These are phyloP conservation scores for Sclerotinia trifoliorum DNA, from an alignment of 2,329 filamentous ascomycete species.

Conservation along the genomic window DNA sequence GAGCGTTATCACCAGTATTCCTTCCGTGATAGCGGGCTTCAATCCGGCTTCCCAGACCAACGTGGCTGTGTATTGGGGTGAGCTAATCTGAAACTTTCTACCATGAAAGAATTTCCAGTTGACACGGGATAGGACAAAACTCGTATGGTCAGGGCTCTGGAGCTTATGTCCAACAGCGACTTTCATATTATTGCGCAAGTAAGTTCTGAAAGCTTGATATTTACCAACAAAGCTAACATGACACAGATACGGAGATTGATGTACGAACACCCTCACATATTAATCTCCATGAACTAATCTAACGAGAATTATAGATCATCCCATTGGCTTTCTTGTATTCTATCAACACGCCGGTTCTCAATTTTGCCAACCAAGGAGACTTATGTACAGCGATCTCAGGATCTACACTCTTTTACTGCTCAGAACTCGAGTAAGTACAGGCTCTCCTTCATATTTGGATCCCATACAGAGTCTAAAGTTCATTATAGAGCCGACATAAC, in stretches of 20 bases:
- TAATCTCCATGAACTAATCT: slow-evolving; percentile 11
- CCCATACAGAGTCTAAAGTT: neutral
- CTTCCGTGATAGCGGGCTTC: slow-evolving; percentile 44
- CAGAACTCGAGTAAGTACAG: slow-evolving; percentile 61
- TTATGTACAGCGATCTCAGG: slow-evolving; percentile 59
- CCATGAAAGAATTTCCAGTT: neutral
- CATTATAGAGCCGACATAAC: slow-evolving; percentile 47
- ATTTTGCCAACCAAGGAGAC: slow-evolving; percentile 65
- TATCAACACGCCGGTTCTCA: slow-evolving; percentile 54
- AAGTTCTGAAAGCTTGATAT: slow-evolving; percentile 35
- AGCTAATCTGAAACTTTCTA: slow-evolving; percentile 21
- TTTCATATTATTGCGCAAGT: slow-evolving; percentile 60
- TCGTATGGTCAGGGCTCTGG: slow-evolving; percentile 51
- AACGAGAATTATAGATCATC: slow-evolving; percentile 50
- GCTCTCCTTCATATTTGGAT: neutral
- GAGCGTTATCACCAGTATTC: slow-evolving; percentile 38
- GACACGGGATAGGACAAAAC: slow-evolving; percentile 52
- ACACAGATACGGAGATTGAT: slow-evolving; percentile 48
- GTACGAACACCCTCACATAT: slow-evolving; percentile 37
- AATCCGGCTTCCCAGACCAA: slow-evolving; percentile 50
- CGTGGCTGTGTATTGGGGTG: slow-evolving; percentile 67
- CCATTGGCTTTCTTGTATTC: slow-evolving; percentile 61
- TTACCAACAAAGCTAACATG: slow-evolving; percentile 20
- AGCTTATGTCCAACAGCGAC: slow-evolving; percentile 50
- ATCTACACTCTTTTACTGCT: slow-evolving; percentile 59